Conservation (phyloP, 106 monocot genomes). For the Dendrobium chrysotoxum region DNA sequence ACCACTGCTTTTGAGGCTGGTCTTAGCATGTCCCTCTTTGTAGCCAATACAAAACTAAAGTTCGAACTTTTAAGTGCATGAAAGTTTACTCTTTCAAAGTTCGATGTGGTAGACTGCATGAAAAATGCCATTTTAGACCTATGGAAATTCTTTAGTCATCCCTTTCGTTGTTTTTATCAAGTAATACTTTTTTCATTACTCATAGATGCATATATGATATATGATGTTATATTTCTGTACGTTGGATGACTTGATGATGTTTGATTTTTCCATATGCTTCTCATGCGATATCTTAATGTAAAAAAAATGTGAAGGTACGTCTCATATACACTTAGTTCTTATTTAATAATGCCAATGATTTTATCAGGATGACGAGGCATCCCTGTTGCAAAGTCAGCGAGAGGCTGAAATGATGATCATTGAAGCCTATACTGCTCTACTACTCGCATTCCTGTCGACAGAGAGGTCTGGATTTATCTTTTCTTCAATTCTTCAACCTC, state of each 20-base stretch:
- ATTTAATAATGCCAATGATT: conserved; percentile 2
- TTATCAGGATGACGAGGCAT: conserved; percentile 72
- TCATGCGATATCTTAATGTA: background rate
- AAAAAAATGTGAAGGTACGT: background rate
- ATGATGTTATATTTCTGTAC: background rate
- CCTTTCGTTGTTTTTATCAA: background rate
- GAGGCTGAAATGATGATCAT: conserved; percentile 99
- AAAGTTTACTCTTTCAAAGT: too few species aligned
- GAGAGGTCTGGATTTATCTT: conserved; percentile 58
- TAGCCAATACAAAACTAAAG: too few species aligned
- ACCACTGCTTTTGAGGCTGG: too few species aligned
- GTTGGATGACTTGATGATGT: background rate
- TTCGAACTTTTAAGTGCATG: too few species aligned
- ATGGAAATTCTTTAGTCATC: too few species aligned
- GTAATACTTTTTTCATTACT: background rate
- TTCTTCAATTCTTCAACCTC: conserved; percentile 2
- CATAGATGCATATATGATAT: background rate
- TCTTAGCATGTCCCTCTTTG: too few species aligned
- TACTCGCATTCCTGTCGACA: conserved; percentile 90
- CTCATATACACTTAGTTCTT: background rate
- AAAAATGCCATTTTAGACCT: too few species aligned
- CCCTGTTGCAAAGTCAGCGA: conserved; percentile 68
- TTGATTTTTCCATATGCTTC: background rate
- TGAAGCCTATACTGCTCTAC: conserved; percentile 84
- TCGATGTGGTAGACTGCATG: too few species aligned